phyloP scores from a whole-genome alignment of 2,329 filamentous ascomycete genomes.

The Trichoderma breve region DNA sequence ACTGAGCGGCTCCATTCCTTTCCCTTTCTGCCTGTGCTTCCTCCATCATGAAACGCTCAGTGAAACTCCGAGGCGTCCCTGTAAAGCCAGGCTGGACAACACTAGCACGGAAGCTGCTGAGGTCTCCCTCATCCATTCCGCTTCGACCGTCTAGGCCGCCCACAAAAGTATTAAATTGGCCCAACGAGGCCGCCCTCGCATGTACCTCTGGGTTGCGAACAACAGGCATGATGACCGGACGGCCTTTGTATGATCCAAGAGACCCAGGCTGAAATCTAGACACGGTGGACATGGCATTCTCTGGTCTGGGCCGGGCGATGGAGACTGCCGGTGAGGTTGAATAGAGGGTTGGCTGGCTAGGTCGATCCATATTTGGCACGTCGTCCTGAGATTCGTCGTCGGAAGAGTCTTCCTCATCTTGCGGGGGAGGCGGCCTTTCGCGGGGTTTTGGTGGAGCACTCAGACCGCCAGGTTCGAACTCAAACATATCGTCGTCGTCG shows the following conservation, averaged over 20 bases:
- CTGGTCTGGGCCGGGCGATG: slow-evolving; percentile 34
- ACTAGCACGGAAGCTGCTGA: slow-evolving; percentile 44
- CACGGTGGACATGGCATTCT: slow-evolving; percentile 33
- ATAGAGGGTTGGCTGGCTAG: slow-evolving; percentile 30
- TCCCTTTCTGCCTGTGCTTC: slow-evolving; percentile 38
- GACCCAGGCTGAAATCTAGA: slow-evolving; percentile 41
- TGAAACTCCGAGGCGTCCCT: slow-evolving; percentile 48
- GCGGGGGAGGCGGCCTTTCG: slow-evolving; percentile 29
- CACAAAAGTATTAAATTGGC: slow-evolving; percentile 50
- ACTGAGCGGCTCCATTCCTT: slow-evolving; percentile 24
- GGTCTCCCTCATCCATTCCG: slow-evolving; percentile 46
- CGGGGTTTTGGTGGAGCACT: slow-evolving; percentile 31
- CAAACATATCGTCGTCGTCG: slow-evolving; percentile 43
- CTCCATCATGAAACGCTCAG: slow-evolving; percentile 49
- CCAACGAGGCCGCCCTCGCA: slow-evolving; percentile 47
- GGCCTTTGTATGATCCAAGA: slow-evolving; percentile 55
- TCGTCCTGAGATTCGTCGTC: slow-evolving; percentile 27
- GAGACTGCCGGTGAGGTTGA: slow-evolving; percentile 46
- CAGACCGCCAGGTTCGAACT: slow-evolving; percentile 42
- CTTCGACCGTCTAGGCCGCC: slow-evolving; percentile 53
- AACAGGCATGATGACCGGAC: slow-evolving; percentile 51
- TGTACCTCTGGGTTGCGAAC: slow-evolving; percentile 50
- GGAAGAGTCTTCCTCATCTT: slow-evolving; percentile 37
- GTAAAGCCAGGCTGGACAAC: slow-evolving; percentile 40
- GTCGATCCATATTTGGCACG: not conserved